Base-by-base conservation (phyloP, 108 stramenopile genomes). In the Mayamaea pseudoterrestris region DNA sequence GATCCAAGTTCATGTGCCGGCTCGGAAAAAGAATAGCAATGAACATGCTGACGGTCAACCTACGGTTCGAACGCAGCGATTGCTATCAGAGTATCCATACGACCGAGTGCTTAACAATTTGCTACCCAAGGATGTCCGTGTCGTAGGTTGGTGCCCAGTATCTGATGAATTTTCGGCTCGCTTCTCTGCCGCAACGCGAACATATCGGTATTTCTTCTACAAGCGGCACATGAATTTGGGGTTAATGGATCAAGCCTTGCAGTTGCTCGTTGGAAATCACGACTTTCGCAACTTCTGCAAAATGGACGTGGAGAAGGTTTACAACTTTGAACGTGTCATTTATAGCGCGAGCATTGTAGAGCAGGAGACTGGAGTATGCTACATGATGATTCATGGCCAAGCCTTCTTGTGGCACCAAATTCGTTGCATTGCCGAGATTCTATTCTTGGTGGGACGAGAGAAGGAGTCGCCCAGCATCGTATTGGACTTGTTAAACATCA, bases 321-420 rank as follows among this genome's bases (percentile, higher is more conserved):
- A 74, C 49, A 94, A 94, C 55, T 94, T 91, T 69, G 75, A 80
- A 59, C 68, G 91, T 35, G 32, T 59, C n/a, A 61, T 93, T 40
- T 44, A 83, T 34, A 20, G 50, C 9, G 83, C 74, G 17, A 58
- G 64, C 47, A 36, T 92, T 4, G 34, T 66, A 3, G 44, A 63
- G 24, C 13, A 14, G 13, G 56, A 56, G 1, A 49, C 55, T 40
- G 48, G 34, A 13, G 48, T 57, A 11, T 42, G 12, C 27, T 85
- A 78, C 53, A 62, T 95, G 20, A 55, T 93, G 66, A 85, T 99
- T 30, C 50, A 58, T 14, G 98, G 96, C 3, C 84, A 86, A 41
- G 94, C 98, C 30, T 99, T 99, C 55, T 60, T 97, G 18, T 99
- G 98, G 98, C 98, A 98, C 66, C 93, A 94, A 71, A 92, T 98